These are phyloP conservation scores for Globisporangium heterothallicum DNA, from an alignment of 352 stramenopile species.

Conservation along the genomic window DNA sequence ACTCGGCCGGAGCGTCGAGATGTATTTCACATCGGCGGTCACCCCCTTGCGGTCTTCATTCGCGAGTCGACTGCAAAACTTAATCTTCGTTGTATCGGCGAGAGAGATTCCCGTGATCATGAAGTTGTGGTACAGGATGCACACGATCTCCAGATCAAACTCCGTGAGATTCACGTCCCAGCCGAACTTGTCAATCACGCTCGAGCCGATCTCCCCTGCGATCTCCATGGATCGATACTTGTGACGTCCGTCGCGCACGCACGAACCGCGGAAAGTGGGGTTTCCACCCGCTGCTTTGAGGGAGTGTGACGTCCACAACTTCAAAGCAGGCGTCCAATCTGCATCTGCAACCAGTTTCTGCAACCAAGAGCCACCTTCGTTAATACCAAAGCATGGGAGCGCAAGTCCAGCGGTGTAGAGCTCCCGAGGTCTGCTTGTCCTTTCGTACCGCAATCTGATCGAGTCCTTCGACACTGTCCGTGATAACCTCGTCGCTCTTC, in stretches of 20 bases:
- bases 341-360: slow-evolving; percentile 44
- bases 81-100: slow-evolving; percentile 42
- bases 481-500: slow-evolving; percentile 52
- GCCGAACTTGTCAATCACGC: slow-evolving; percentile 46
- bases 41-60: slow-evolving; percentile 58
- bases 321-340: slow-evolving; percentile 48
- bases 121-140: slow-evolving; percentile 67
- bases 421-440: background rate
- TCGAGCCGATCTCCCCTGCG: slow-evolving; percentile 51
- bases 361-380: no score
- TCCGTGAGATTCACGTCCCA: slow-evolving; percentile 59
- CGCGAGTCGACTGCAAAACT: slow-evolving; percentile 64
- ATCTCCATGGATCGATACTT: slow-evolving; percentile 65
- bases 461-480: slow-evolving; percentile 34
- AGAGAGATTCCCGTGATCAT: slow-evolving; percentile 65
- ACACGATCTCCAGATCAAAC: slow-evolving; percentile 73
- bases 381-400: no score
- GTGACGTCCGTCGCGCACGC: slow-evolving; percentile 72
- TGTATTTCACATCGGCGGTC: slow-evolving; percentile 47
- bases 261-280: slow-evolving; percentile 69
- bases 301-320: slow-evolving; percentile 50
- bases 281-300: slow-evolving; percentile 13
- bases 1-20: slow-evolving; percentile 72
- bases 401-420: no score
- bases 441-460: slow-evolving; percentile 57